Conservation (phyloP, 1,284 basidiomycete genomes). For the Tilletia setariae region DNA sequence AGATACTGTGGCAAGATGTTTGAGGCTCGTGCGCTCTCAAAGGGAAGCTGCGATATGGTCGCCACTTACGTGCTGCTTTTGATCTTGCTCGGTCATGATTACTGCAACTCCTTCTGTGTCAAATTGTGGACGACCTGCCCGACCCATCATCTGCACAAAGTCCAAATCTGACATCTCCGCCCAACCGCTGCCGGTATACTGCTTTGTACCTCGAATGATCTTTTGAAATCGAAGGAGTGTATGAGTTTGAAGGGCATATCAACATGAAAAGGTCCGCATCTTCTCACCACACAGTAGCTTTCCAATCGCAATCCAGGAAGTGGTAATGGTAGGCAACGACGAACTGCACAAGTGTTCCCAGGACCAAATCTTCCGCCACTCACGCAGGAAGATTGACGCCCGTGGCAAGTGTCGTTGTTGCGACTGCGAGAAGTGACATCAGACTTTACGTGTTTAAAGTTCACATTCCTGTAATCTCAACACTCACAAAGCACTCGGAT, state of each 20-base stretch:
- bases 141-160: constrained; percentile 63
- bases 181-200: constrained; percentile 34
- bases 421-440: constrained; percentile 19
- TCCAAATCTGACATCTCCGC: constrained; percentile 40
- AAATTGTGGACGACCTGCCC: constrained; percentile 86
- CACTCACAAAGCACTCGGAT: constrained; percentile 63
- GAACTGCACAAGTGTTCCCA: background rate
- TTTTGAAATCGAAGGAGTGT: background rate
- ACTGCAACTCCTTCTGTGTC: constrained; percentile 59
- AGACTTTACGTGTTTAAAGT: background rate
- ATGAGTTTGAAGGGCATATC: no score
- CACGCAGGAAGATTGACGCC: constrained; percentile 70
- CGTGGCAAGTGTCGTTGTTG: constrained; percentile 70
- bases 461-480: background rate
- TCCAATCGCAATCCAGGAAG: background rate
- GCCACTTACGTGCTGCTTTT: constrained; percentile 24
- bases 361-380: background rate
- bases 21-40: background rate
- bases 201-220: constrained; percentile 43
- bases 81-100: constrained; percentile 41
- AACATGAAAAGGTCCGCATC: background rate
- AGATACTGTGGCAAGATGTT: constrained; percentile 20
- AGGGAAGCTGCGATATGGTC: background rate
- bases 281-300: constrained; percentile 32
- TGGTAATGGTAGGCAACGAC: background rate